A percentile compares a stretch with the other conserved stretches of the same genome.
Evolutionary conservation across 176 grass and related monocot species (phyloP).

Genomic region (Raddia distichophylla): DNA sequence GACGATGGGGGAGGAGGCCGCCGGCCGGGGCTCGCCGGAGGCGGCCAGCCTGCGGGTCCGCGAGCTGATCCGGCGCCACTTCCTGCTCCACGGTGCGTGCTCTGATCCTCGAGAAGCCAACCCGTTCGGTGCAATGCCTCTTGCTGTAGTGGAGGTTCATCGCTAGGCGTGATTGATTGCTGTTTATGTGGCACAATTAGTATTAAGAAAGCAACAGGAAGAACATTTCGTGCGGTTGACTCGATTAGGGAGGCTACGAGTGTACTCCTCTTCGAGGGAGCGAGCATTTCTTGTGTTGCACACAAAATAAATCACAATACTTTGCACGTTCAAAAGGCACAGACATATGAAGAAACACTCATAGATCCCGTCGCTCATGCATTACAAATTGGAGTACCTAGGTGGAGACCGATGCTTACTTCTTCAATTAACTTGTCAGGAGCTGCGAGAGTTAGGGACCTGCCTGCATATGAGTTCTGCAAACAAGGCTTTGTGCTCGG

Average conservation of each 20-base stretch:
- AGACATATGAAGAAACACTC: background rate
- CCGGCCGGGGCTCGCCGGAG: slow-evolving; percentile 40
- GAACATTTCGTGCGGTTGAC: too few relatives aligned
- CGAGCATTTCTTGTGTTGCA: background rate
- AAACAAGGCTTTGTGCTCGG: slow-evolving; percentile 88
- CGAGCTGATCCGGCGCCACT: slow-evolving; percentile 70
- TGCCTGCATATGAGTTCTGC: slow-evolving; percentile 82
- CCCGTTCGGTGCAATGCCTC: background rate
- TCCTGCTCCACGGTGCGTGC: slow-evolving; percentile 69
- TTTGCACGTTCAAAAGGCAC: background rate
- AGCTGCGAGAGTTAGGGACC: slow-evolving; percentile 67
- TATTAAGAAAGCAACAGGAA: background rate
- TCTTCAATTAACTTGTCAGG: slow-evolving; percentile 73
- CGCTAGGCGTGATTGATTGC: background rate
- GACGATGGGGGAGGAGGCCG: slow-evolving; percentile 72
- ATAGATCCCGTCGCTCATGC: background rate
- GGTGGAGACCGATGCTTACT: slow-evolving; percentile 43
- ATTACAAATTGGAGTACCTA: background rate
- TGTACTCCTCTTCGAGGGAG: background rate
- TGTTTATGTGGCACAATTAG: background rate
- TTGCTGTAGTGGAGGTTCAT: background rate
- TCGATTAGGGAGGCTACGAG: too few relatives aligned
- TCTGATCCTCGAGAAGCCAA: background rate
- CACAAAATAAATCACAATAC: background rate
- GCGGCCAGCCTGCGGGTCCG: slow-evolving; percentile 68